Conservation (phyloP, 345 rosid genomes). For the Sonneratia alba region DNA sequence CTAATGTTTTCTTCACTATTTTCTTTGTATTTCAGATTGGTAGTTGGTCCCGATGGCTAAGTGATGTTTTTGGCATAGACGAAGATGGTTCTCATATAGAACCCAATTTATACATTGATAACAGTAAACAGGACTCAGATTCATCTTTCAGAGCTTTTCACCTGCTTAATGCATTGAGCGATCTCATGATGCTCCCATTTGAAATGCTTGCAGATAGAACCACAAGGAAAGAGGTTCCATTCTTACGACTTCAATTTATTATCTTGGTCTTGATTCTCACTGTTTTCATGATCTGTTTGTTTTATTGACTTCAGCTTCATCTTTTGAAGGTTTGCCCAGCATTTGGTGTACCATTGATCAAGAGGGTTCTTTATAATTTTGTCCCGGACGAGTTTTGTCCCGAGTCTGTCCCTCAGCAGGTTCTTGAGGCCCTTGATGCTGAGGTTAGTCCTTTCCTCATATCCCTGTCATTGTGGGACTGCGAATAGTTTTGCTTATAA, state of each 20-base stretch:
- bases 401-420: conserved; percentile 49
- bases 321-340: conserved; percentile 64
- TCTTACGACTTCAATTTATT: background rate
- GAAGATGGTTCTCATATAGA: conserved; percentile 37
- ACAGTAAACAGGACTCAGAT: conserved; percentile 22
- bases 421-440: conserved; percentile 49
- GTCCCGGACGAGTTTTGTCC: conserved; percentile 91
- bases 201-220: conserved; percentile 68
- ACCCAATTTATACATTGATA: conserved; percentile 15
- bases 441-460: conserved; percentile 41
- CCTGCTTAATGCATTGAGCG: conserved; percentile 76
- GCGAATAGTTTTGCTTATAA: background rate
- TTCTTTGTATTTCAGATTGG: conserved; percentile 45
- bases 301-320: conserved; percentile 2
- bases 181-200: conserved; percentile 95
- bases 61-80: conserved; percentile 64
- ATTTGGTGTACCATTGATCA: conserved; percentile 49
- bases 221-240: conserved; percentile 68
- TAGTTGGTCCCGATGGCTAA: conserved; percentile 94
- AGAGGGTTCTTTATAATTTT: conserved; percentile 58
- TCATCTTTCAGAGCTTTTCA: conserved; percentile 60
- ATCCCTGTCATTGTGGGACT: background rate
- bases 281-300: background rate
- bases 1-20: background rate
- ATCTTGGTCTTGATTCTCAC: background rate